Evolutionary conservation across 495 filamentous ascomycete species (phyloP).

Genomic region (Tuber magnatum): DNA sequence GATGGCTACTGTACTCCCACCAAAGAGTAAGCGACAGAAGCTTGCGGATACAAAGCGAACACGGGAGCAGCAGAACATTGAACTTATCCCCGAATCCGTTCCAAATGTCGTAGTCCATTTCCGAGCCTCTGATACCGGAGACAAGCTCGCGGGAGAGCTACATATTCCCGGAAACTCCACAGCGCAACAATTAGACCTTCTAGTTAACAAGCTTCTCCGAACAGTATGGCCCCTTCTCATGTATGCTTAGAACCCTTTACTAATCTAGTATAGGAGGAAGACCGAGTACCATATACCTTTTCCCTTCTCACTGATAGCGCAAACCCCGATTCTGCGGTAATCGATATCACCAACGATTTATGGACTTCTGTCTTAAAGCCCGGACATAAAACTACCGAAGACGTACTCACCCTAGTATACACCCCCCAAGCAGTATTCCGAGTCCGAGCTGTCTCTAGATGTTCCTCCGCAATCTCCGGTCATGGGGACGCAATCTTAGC

Average conservation of each 20-base stretch:
- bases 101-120: conserved; percentile 82
- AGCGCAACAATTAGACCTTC: conserved; percentile 78
- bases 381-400: conserved; percentile 62
- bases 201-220: conserved; percentile 82
- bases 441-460: conserved; percentile 84
- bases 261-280: conserved; percentile 55
- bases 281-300: conserved; percentile 83
- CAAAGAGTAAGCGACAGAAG: conserved; percentile 84
- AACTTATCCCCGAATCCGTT: conserved; percentile 58
- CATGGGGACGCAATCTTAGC: conserved; percentile 90
- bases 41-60: conserved; percentile 65
- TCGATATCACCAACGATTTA: conserved; percentile 60
- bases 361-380: conserved; percentile 64
- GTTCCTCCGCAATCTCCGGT: conserved; percentile 78
- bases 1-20: conserved; percentile 86
- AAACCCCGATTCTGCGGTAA: conserved; percentile 47
- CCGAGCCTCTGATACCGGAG: conserved; percentile 69
- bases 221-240: conserved; percentile 54
- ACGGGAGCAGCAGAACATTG: conserved; percentile 67
- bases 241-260: neutral
- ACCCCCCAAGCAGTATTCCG: conserved; percentile 92
- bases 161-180: conserved; percentile 66
- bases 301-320: conserved; percentile 53
- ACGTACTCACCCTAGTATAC: conserved; percentile 65
- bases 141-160: conserved; percentile 54